Evolutionary conservation across 805 yeast genomes (phyloP).

Genomic region (Saturnispora dispora): DNA sequence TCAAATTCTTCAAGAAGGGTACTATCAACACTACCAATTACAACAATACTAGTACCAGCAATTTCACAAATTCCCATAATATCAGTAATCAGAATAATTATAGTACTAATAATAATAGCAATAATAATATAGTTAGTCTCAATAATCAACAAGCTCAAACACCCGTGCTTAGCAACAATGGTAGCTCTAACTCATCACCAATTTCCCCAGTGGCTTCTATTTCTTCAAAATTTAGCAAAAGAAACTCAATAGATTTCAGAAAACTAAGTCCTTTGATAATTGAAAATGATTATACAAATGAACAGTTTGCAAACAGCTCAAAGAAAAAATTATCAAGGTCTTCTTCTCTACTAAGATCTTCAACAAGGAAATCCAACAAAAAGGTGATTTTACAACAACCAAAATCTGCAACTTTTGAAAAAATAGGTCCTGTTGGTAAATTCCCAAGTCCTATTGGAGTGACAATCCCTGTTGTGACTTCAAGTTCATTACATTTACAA

Average conservation of each 20-base stretch:
- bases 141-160: not conserved
- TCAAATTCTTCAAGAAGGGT: constrained; percentile 24
- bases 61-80: not conserved
- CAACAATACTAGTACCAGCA: not conserved
- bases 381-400: not conserved
- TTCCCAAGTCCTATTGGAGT: constrained; percentile 28
- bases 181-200: not conserved
- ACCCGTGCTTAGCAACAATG: not conserved
- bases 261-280: not conserved
- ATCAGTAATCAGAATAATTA: no score
- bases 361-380: constrained; percentile 1
- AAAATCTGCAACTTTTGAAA: constrained; percentile 21
- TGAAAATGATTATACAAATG: not conserved
- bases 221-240: constrained; percentile 2
- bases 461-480: constrained; percentile 27
- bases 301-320: not conserved
- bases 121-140: not conserved
- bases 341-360: not conserved
- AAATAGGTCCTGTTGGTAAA: constrained; percentile 29
- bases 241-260: not conserved
- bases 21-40: not conserved
- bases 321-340: constrained; percentile 3
- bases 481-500: constrained; percentile 19
- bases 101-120: not conserved
- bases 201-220: constrained; percentile 4